Base-by-base conservation (phyloP, 2,329 filamentous ascomycete species). In the Keithomyces neogunnii region DNA sequence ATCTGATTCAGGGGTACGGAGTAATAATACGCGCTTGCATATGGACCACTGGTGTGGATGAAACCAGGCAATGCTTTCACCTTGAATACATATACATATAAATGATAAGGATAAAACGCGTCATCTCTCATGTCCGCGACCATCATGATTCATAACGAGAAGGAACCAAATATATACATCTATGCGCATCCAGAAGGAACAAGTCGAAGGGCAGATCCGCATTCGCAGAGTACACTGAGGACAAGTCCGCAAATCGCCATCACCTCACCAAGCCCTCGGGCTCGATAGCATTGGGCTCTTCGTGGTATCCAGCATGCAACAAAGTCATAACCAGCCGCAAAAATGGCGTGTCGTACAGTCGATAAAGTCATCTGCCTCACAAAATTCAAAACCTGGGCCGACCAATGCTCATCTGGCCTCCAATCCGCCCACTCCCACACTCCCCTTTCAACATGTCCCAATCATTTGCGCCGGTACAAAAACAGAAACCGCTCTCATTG, bases 251-350 rank as follows among this genome's bases (percentile, higher is more conserved):
- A 32, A 47, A 47, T 47, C 2, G n/a, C 30, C 38, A 33, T 31
- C 38, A 39, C 36, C 19, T 8, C 11, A 38, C 11, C 9, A 38
- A 38, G 2, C 9, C 10, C 11, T 38, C 10, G 11, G 11, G 7
- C 36, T 13, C 36, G 31, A 26, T 19, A 32, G 29, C 47, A 48
- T 42, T 3, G 3, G 40, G 28, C 31, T 30, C 6, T 31, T 35
- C 11, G 13, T 8, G 30, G 28, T 31, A 36, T 36, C 31, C 39
- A 43, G 30, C 39, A 26, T 44, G 39, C 30, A 30, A 0, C 36
- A n/a, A 44, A n/a, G n/a, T 36, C 38, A 44, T 29, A 36, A 44
- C 47, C 47, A 35, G 31, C n/a, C n/a, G 47, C 47, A 43, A n/a
- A 31, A 19, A 49, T 36, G 39, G 30, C 29, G 3, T 3, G n/a